Evolutionary conservation across 2,329 filamentous ascomycete genomes (phyloP), one percentile per base, ranked within the genome.

Genomic region (Sarocladiaceae sp.): DNA sequence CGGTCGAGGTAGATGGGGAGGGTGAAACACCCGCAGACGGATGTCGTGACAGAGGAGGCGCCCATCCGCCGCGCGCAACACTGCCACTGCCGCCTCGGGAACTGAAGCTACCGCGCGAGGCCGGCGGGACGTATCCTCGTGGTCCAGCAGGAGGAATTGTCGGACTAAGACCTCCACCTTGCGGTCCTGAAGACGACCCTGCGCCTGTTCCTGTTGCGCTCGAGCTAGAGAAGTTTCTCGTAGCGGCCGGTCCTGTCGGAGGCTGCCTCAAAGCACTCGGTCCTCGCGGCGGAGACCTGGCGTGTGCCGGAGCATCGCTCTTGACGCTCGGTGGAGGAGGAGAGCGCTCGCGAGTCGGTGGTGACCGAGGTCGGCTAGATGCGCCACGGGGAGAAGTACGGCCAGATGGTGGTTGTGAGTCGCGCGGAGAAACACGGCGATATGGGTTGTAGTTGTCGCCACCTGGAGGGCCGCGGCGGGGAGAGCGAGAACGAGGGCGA

Each of bases 61-160:
- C 21, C 37, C 37, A 41, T 5, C 37, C 37, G 18, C 37, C 37
- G 4, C 37, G 21, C 16, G 23, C 37, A 27, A 4, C 7, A 6
- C 7, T 58, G 3, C 71, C 67, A 44, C 74, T 67, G 37, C 68
- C 66, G 23, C 69, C 65, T 20, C 74, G 70, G 6, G 64, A 50
- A 18, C 59, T 51, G 47, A 68, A 77, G 2, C 69, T 64, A 33
- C 72, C 69, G 41, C 70, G 64, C 9, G 55, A 49, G 3, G 70
- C 57, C 4, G 72, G 58, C 2, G 73, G 37, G n/a, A 41, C 64
- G 48, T 77, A 79, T 26, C 74, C 74, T 50, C 76, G 66, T 3
- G 76, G 76, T 1, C 76, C 76, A 5, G 74, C 65, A 7, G 76
- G 76, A 1, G 74, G 73, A 15, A 67, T 65, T 1, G 69, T 68